Percentiles rank a stretch among this genome's conserved stretches.
phyloP scores from a whole-genome alignment of 257 asterid species.

The Plantago major region DNA sequence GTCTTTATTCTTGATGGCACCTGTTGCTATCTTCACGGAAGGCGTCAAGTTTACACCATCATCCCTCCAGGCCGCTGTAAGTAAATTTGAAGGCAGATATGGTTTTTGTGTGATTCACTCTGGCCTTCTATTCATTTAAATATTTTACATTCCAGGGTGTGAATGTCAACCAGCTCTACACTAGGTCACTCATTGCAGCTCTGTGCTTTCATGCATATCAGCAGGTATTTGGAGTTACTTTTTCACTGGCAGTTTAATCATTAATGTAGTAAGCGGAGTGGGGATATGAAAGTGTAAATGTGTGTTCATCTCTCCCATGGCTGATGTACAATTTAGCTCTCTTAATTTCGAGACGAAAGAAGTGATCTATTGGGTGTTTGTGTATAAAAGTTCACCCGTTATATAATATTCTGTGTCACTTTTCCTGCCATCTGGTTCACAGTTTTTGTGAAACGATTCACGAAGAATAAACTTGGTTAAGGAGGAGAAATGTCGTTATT shows the following conservation, averaged over 20 bases:
- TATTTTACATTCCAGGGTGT: conserved; percentile 46
- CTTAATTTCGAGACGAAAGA: too few species aligned
- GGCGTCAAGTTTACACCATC: too few species aligned
- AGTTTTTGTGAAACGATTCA: background rate
- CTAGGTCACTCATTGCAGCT: conserved; percentile 80
- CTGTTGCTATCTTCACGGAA: too few species aligned
- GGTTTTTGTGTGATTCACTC: conserved; percentile 4
- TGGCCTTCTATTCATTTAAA: conserved; percentile 7
- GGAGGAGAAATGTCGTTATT: too few species aligned
- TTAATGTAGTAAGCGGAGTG: background rate
- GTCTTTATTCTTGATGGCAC: too few species aligned
- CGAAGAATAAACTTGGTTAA: background rate
- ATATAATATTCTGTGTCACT: background rate
- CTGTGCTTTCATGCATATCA: conserved; percentile 99
- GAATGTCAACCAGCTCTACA: conserved; percentile 65
- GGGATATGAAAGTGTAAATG: background rate
- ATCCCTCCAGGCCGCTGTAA: conserved; percentile 44
- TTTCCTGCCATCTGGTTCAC: too few species aligned
- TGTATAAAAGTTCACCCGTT: too few species aligned
- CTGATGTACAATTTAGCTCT: too few species aligned
- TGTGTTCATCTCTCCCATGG: background rate
- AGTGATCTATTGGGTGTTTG: too few species aligned
- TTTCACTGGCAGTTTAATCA: background rate
- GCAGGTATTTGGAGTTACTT: conserved; percentile 46
- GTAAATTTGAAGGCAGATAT: conserved; percentile 26